A percentile compares a stretch with the other conserved stretches of the same genome.
These are phyloP conservation scores for Ustulina deusta DNA, from an alignment of 2,329 filamentous ascomycete genomes.

Conservation along the genomic window DNA sequence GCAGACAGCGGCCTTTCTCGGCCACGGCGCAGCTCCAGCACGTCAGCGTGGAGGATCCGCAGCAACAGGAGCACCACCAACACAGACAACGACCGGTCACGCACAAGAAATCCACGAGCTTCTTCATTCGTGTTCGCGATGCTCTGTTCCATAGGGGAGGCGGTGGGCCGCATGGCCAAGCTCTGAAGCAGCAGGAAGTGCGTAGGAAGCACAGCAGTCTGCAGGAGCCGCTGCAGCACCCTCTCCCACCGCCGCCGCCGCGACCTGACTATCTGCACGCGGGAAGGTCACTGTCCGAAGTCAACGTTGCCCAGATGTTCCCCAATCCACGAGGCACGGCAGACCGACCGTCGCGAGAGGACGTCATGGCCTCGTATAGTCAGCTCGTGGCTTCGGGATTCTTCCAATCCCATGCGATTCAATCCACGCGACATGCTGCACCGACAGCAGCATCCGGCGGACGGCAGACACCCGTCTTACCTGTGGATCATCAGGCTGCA, in stretches of 20 bases:
- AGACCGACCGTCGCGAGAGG: constrained; percentile 58
- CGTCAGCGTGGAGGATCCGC: constrained; percentile 7
- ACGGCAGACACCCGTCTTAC: constrained; percentile 32
- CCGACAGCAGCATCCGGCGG: constrained; percentile 11
- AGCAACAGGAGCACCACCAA: constrained; percentile 10
- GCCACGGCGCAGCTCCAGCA: constrained; percentile 28
- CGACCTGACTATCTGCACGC: constrained; percentile 39
- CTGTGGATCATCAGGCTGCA: constrained; percentile 37
- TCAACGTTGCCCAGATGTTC: constrained; percentile 36
- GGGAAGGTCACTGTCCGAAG: constrained; percentile 47
- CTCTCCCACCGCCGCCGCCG: constrained; percentile 31
- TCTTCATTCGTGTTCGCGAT: constrained; percentile 51
- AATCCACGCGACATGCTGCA: constrained; percentile 63
- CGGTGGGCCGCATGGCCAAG: constrained; percentile 19
- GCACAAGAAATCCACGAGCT: constrained; percentile 49
- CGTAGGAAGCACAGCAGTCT: constrained; percentile 50
- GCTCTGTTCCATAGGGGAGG: constrained; percentile 42
- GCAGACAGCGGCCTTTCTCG: constrained; percentile 42
- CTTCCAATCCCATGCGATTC: constrained; percentile 69
- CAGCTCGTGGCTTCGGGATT: constrained; percentile 68
- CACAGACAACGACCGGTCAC: constrained; percentile 34
- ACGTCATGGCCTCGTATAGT: constrained; percentile 68
- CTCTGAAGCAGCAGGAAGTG: constrained; percentile 39
- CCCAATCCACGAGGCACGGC: constrained; percentile 37
- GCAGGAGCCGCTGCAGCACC: constrained; percentile 44